phyloP scores from a whole-genome alignment of 2,329 filamentous ascomycete genomes.

The Calonectria montana region DNA sequence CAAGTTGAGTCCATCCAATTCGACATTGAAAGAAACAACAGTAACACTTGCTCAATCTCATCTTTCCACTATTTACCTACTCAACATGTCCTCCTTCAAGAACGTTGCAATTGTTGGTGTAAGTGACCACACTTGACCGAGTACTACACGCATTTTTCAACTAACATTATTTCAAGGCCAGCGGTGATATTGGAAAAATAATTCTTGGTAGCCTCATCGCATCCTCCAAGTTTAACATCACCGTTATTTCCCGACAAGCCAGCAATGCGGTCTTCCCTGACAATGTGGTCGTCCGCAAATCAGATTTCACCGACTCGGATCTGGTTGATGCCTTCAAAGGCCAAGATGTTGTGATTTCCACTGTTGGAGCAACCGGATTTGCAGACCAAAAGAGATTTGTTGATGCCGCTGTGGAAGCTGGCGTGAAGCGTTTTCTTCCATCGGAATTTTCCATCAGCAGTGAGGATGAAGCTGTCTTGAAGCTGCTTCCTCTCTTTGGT shows the following conservation, averaged over 20 bases:
- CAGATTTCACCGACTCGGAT: constrained; percentile 19
- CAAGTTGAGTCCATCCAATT: background rate
- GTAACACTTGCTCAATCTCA: background rate
- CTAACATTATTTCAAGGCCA: constrained; percentile 20
- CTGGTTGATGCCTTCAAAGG: constrained; percentile 25
- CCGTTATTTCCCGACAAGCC: constrained; percentile 20
- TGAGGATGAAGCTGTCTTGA: constrained; percentile 35
- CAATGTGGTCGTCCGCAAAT: constrained; percentile 20
- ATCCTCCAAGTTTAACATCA: constrained; percentile 21
- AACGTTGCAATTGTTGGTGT: constrained; percentile 17
- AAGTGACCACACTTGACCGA: background rate
- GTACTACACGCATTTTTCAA: too few relatives aligned
- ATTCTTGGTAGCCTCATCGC: constrained; percentile 23
- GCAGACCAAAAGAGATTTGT: constrained; percentile 62
- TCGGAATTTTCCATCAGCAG: constrained; percentile 58
- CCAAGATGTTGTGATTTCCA: constrained; percentile 49
- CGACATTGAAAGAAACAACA: background rate
- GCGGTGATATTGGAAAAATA: constrained; percentile 30
- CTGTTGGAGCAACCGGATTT: constrained; percentile 50
- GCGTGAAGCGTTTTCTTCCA: constrained; percentile 65
- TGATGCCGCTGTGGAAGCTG: constrained; percentile 63
- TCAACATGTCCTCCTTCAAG: constrained; percentile 11
- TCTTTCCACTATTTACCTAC: background rate
- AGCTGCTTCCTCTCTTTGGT: constrained; percentile 31
- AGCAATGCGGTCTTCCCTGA: constrained; percentile 23